A percentile compares a stretch with the other conserved stretches of the same genome.
Evolutionary conservation across 2,329 filamentous ascomycete species (phyloP).

Genomic region (Exophiala calicioides): DNA sequence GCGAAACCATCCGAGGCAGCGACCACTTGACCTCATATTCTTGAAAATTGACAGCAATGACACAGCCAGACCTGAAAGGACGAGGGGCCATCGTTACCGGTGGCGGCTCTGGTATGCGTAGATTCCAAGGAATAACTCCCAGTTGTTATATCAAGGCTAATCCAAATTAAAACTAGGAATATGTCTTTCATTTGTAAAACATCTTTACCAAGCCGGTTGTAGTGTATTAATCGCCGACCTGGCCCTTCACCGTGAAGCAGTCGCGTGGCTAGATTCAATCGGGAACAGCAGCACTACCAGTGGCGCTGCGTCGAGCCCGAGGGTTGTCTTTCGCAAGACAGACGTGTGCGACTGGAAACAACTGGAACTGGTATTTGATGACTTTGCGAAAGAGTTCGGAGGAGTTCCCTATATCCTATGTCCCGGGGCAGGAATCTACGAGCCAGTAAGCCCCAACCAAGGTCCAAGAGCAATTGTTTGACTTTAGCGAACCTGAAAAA

Average conservation of each 20-base stretch:
- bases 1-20: too few species aligned
- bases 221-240: conserved; percentile 49
- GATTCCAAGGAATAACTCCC: conserved; percentile 16
- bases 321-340: conserved; percentile 45
- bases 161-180: conserved; percentile 36
- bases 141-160: neutral
- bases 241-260: conserved; percentile 45
- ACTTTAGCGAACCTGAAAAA: too few species aligned
- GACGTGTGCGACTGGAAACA: conserved; percentile 52
- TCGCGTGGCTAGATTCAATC: conserved; percentile 39
- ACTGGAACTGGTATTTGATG: conserved; percentile 50
- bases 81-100: conserved; percentile 54
- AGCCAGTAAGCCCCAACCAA: conserved; percentile 32
- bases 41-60: too few species aligned
- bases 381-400: conserved; percentile 51
- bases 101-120: conserved; percentile 52
- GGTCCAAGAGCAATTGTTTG: neutral
- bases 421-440: conserved; percentile 44
- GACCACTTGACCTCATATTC: too few species aligned
- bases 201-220: conserved; percentile 44
- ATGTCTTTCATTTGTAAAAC: conserved; percentile 44
- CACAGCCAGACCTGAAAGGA: conserved; percentile 9
- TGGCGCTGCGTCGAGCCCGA: conserved; percentile 34
- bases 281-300: conserved; percentile 1
- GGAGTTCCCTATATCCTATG: conserved; percentile 47